Evolutionary conservation across 176 grass and related monocot genomes (phyloP).

Genomic region (Guadua angustifolia): DNA sequence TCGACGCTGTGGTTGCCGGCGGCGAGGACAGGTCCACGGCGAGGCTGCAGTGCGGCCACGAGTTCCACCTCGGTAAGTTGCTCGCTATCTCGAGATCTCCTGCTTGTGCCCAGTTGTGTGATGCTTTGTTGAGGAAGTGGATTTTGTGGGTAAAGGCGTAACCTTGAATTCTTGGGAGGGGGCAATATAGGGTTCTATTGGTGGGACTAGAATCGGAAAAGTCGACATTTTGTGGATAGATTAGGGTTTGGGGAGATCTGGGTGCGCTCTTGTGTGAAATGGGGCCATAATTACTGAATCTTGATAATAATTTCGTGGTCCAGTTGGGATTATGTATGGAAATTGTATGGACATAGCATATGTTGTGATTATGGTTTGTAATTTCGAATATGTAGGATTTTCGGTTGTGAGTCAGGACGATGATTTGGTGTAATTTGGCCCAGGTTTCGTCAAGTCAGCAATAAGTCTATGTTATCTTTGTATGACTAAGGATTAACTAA

Average conservation of each 20-base stretch:
- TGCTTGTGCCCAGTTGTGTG: neutral
- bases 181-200: slow-evolving; percentile 21
- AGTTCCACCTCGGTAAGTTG: slow-evolving; percentile 79
- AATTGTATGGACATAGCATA: slow-evolving; percentile 11
- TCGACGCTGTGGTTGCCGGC: slow-evolving; percentile 54
- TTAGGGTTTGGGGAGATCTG: neutral
- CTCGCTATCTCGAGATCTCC: slow-evolving; percentile 27
- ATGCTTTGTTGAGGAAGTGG: neutral
- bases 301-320: neutral
- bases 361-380: neutral
- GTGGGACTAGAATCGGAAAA: neutral
- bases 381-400: slow-evolving; percentile 18
- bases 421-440: neutral
- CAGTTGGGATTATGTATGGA: neutral
- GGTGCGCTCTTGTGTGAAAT: slow-evolving; percentile 4
- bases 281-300: neutral
- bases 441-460: neutral
- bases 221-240: slow-evolving; percentile 21
- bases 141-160: slow-evolving; percentile 11
- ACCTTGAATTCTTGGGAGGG: slow-evolving; percentile 20
- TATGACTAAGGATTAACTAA: no score
- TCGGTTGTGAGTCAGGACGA: neutral
- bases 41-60: slow-evolving; percentile 74
- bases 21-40: slow-evolving; percentile 66
- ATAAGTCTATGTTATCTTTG: neutral